Conservation (phyloP, 257 asterid species). For the Phtheirospermum japonicum region DNA sequence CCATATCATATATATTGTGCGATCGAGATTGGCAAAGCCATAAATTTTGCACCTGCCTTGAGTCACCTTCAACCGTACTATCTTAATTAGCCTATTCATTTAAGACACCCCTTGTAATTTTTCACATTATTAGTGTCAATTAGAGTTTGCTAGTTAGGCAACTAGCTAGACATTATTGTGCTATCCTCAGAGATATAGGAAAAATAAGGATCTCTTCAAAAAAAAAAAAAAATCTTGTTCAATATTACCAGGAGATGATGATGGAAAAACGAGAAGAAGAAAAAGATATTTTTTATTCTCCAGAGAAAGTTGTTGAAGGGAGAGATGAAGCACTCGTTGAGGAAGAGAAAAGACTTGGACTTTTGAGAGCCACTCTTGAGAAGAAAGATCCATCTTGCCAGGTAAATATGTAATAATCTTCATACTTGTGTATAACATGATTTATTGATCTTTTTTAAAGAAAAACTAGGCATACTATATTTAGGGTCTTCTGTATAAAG, state of each 20-base stretch:
- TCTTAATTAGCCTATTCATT: neutral
- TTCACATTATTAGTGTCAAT: too few species aligned
- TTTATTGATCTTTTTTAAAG: conserved; percentile 1
- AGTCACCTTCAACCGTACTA: too few species aligned
- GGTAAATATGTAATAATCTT: neutral
- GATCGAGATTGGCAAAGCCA: too few species aligned
- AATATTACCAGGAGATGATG: too few species aligned
- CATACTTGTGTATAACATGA: neutral
- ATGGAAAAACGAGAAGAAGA: neutral
- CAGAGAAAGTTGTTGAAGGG: neutral
- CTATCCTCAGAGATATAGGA: too few species aligned
- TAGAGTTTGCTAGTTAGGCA: too few species aligned
- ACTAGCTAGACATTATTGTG: too few species aligned
- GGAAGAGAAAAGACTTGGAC: neutral
- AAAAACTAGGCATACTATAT: neutral
- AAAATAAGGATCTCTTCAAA: too few species aligned
- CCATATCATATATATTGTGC: too few species aligned
- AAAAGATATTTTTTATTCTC: conserved; percentile 2
- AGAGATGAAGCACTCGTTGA: neutral
- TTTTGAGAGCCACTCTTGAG: conserved; percentile 11
- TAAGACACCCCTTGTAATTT: neutral
- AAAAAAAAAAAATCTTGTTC: too few species aligned
- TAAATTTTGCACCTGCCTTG: too few species aligned
- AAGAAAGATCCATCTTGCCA: neutral
- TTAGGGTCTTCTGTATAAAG: neutral